Evolutionary conservation across 257 asterid species (phyloP), one percentile per base, ranked within the genome.

Genomic region (Coffea eugenioides): DNA sequence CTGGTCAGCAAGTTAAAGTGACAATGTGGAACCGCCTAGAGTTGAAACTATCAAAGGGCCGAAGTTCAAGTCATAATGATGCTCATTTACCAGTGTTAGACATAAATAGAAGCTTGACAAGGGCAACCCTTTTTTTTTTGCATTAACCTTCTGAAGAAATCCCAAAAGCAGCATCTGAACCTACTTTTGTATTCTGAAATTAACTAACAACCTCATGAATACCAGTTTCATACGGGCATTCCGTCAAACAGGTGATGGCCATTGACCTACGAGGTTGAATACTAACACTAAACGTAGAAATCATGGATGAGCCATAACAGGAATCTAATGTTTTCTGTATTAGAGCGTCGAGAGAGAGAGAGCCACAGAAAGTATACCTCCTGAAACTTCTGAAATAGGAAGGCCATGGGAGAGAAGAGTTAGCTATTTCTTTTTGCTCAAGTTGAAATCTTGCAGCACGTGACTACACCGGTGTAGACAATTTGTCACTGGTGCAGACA

Each of bases 381-480:
- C 65, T 83, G 87, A 66, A 83, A 83, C 76, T 86, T 83, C 76
- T 81, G 81, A 78, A 83, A 86, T 62, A 86, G 83, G 72, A 80
- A 83, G 1, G 87, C 84, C 87, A 86, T 86, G 16, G 4, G 54
- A 21, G 65, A 39, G 41, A 48, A 36, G 49, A 48, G 20, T 13
- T 3, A 2, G 2, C 4, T 13, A 16, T 16, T 52, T 21, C 2
- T 59, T 12, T 3, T 75, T 13, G 65, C 69, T 25, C 41, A n/a
- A 34, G 73, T 8, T 71, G 23, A n/a, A 71, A 12, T 45, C 5
- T 20, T 11, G 16, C 48, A 3, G 56, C 36, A 11, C 56, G 75
- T n/a, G 43, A 39, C 43, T 39, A 39, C 4, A 39, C 43, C 5
- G 0, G 43, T 39, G 43, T 39, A 39, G 43, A 39, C 43, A 39